Conservation (phyloP, 768 basidiomycete species). For the Amanita muscaria region DNA sequence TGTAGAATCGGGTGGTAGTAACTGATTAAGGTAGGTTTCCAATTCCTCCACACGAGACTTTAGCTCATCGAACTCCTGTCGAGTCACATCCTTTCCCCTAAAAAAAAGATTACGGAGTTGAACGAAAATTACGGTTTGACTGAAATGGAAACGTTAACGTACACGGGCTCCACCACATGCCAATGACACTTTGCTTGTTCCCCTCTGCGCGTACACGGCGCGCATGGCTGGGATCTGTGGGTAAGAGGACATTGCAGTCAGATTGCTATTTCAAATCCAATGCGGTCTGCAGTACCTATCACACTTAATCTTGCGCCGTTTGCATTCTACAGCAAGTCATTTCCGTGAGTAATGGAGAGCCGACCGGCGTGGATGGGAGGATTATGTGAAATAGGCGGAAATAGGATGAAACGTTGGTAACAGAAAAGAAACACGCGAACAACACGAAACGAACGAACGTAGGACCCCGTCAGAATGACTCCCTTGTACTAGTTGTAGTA, state of each 20-base stretch:
- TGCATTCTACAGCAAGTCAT: slow-evolving; percentile 52
- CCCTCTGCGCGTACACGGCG: slow-evolving; percentile 70
- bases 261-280: slow-evolving; percentile 11
- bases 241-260: slow-evolving; percentile 16
- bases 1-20: slow-evolving; percentile 28
- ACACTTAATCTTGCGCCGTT: slow-evolving; percentile 82
- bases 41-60: slow-evolving; percentile 56
- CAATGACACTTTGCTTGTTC: slow-evolving; percentile 78
- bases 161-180: slow-evolving; percentile 78
- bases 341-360: slow-evolving; percentile 24
- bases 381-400: slow-evolving; percentile 13
- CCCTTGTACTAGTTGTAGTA: neutral
- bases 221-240: slow-evolving; percentile 67
- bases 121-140: slow-evolving; percentile 6
- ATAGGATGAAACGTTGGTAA: neutral
- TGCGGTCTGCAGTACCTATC: too few species aligned
- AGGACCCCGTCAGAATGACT: slow-evolving; percentile 1
- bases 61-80: slow-evolving; percentile 70
- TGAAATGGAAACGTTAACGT: slow-evolving; percentile 23
- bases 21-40: slow-evolving; percentile 43
- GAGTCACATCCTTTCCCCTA: slow-evolving; percentile 76
- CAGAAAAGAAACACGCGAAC: neutral
- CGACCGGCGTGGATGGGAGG: too few species aligned
- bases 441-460: slow-evolving; percentile 3
- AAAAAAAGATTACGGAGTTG: slow-evolving; percentile 8